phyloP scores from a whole-genome alignment of 2,329 filamentous ascomycete species.

The Elsinoe ampelina region DNA sequence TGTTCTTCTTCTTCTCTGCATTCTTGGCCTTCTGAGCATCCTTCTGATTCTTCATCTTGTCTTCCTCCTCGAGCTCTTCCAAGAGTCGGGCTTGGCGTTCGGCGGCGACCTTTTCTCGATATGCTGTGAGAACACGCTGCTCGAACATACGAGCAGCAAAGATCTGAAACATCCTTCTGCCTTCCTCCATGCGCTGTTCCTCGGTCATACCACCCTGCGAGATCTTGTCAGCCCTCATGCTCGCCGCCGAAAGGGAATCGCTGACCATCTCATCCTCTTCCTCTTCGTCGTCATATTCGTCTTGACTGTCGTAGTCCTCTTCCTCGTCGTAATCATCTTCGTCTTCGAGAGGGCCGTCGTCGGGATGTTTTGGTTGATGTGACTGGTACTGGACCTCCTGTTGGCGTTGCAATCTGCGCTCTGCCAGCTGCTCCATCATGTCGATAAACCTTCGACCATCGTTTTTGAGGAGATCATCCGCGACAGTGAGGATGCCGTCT shows the following conservation, averaged over 20 bases:
- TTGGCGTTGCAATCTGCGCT: constrained; percentile 93
- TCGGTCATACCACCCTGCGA: constrained; percentile 88
- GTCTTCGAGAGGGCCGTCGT: constrained; percentile 62
- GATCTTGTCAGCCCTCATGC: constrained; percentile 8
- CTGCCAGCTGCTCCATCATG: constrained; percentile 99
- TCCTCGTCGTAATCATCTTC: constrained; percentile 73
- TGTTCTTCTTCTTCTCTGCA: constrained; percentile 91
- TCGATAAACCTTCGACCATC: constrained; percentile 99
- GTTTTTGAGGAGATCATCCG: constrained; percentile 96
- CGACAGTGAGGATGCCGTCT: constrained; percentile 97
- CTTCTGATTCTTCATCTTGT: constrained; percentile 62
- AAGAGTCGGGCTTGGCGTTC: constrained; percentile 86
- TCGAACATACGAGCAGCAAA: constrained; percentile 99
- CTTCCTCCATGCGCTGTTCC: constrained; percentile 98
- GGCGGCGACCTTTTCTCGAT: constrained; percentile 89
- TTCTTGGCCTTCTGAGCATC: constrained; percentile 91
- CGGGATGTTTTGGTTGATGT: constrained; percentile 53
- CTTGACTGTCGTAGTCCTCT: constrained; percentile 52
- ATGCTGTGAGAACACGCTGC: constrained; percentile 91
- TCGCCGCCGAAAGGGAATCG: constrained; percentile 15
- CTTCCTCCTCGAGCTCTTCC: constrained; percentile 83
- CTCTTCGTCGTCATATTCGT: constrained; percentile 54
- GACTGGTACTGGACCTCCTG: constrained; percentile 71
- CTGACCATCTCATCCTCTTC: constrained; percentile 55
- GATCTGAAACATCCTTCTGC: constrained; percentile 97